Evolutionary conservation across 2,329 filamentous ascomycete species (phyloP).

Genomic region (Xylaria sp.): DNA sequence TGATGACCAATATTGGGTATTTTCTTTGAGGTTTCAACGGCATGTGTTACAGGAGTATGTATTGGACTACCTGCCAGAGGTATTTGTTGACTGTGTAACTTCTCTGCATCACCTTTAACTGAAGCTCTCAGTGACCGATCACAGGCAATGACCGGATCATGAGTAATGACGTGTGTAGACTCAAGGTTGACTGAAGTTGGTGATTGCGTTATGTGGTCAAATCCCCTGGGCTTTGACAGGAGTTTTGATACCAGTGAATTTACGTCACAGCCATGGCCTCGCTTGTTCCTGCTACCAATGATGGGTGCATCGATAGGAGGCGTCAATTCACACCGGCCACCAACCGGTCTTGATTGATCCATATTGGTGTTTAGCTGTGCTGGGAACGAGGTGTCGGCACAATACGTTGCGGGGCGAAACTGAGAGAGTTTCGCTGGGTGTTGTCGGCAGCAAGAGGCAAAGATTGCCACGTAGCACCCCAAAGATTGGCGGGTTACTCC

Average conservation of each 20-base stretch:
- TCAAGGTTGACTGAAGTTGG: not conserved
- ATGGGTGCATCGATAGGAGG: not conserved
- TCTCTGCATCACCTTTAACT: not conserved
- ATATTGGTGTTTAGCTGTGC: not conserved
- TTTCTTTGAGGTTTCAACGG: not conserved
- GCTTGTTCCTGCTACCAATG: not conserved
- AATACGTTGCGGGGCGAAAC: not conserved
- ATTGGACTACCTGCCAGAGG: not conserved
- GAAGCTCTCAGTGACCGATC: not conserved
- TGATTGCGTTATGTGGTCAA: not conserved
- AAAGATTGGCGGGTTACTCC: not conserved
- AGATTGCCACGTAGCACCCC: not conserved
- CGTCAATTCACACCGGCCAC: not conserved
- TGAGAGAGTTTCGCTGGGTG: not conserved
- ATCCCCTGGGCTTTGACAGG: not conserved
- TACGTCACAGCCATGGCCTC: not conserved
- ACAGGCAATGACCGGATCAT: not conserved
- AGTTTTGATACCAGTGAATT: not conserved
- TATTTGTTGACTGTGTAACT: not conserved
- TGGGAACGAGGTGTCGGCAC: conserved; percentile 5
- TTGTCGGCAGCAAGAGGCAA: conserved; percentile 2
- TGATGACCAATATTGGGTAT: not conserved
- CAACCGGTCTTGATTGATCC: not conserved
- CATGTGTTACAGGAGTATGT: not conserved
- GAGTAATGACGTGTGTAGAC: not conserved